Evolutionary conservation across 2,329 filamentous ascomycete genomes (phyloP), one percentile per base, ranked within the genome.

Genomic region (Coleophoma cylindrospora): DNA sequence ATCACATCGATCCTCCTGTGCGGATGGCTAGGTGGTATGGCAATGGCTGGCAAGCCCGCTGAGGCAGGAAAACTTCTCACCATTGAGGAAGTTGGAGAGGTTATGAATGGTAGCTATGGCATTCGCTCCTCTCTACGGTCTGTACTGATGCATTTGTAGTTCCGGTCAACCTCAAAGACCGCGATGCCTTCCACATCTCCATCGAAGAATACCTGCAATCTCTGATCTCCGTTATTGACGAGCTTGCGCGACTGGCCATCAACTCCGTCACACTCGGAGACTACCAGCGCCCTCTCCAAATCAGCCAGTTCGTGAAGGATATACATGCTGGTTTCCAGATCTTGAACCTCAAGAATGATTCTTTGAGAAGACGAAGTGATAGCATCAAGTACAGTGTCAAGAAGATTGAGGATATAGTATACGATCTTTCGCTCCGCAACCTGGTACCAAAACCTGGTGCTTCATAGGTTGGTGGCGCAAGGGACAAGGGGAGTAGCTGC

Each of bases 321-420:
- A 72, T 99, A 36, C 92, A 96, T 62, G 89, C 91, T 3, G 94
- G 92, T 14, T 99, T 99, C 72, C 94, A 97, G 77, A 82, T 97
- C 58, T 80, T 99, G 58, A 99, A 99, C 67, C 76, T 99, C 60
- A 97, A 97, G 78, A 99, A 99, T 63, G 94, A 99, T 67, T 84
- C 84, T 19, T 71, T 99, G 63, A 81, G 94, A 52, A 89, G 91
- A 72, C 80, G 90, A 54, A 90, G 89, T 50, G 94, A 99, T 71
- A 87, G 86, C 5, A 87, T 99, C 70, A 99, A 99, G 76, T 99
- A 99, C 66, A 86, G 87, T 62, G 90, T 99, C 63, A 99, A 97
- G 77, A 92, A 95, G 68, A 90, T 96, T 12, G 94, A 99, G 74
- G 94, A 97, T 65, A 91, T 99, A 12, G 92, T 97, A 46, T 99